Evolutionary conservation across 176 grass and related monocot species (phyloP).

Genomic region (Musa schizocarpa): DNA sequence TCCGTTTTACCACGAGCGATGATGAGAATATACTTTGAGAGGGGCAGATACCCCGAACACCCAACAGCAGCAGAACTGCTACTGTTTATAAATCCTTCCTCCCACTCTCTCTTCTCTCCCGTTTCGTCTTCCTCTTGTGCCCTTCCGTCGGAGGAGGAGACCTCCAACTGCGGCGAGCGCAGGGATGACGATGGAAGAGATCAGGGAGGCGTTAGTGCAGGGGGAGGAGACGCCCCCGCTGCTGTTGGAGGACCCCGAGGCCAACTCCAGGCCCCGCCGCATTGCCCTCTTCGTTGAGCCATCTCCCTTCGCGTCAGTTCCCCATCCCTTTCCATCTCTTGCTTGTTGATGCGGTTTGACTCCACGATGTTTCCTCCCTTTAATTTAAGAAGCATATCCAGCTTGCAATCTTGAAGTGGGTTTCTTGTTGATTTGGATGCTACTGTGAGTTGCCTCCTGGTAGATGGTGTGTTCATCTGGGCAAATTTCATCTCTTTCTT

Average conservation of each 20-base stretch:
- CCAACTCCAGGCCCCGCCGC: constrained; percentile 29
- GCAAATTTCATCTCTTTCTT: background rate
- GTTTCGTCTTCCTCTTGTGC: too few species aligned
- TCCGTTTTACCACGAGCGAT: too few species aligned
- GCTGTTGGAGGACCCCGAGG: constrained; percentile 28
- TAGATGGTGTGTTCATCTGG: background rate
- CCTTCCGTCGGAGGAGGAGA: too few species aligned
- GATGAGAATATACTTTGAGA: too few species aligned
- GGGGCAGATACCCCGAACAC: background rate
- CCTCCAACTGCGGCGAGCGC: background rate
- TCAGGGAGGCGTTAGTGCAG: background rate
- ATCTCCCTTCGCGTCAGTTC: constrained; percentile 46
- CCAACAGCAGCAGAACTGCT: background rate
- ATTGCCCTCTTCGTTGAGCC: constrained; percentile 67
- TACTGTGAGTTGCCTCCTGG: background rate
- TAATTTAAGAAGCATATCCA: background rate
- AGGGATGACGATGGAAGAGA: constrained; percentile 1
- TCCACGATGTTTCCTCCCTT: background rate
- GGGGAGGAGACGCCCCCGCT: constrained; percentile 22
- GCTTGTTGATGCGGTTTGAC: background rate
- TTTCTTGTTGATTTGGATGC: background rate
- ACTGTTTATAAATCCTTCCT: background rate
- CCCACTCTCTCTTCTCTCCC: too few species aligned
- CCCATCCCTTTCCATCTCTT: background rate
- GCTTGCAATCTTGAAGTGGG: background rate